Percentiles rank a stretch among this genome's conserved stretches.
Conservation (phyloP, 2,329 filamentous ascomycete species). For the Emergomyces pasteurianus region DNA sequence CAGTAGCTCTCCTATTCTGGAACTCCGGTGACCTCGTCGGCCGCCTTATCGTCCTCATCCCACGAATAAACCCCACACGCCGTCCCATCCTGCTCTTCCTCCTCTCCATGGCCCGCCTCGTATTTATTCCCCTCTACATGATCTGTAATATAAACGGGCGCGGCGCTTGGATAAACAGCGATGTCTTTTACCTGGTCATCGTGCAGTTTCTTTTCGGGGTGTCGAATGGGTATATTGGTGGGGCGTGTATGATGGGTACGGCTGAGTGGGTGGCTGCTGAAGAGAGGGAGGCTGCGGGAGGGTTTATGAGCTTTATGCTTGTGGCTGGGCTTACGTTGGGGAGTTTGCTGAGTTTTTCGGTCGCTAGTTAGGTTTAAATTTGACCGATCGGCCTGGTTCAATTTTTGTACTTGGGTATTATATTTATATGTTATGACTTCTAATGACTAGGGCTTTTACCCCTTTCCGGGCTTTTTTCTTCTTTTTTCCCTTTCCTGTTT, state of each 20-base stretch:
- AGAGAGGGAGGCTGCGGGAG: conserved; percentile 78
- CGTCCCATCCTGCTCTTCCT: conserved; percentile 57
- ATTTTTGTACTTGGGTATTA: neutral
- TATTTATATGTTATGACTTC: neutral
- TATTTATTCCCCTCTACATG: conserved; percentile 73
- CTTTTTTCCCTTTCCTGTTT: neutral
- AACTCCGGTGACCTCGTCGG: conserved; percentile 78
- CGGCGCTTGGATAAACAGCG: conserved; percentile 63
- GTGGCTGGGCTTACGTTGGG: conserved; percentile 71
- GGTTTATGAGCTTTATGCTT: conserved; percentile 88
- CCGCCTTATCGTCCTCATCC: conserved; percentile 52
- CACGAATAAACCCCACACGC: conserved; percentile 45
- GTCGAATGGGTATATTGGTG: conserved; percentile 77
- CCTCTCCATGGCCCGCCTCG: conserved; percentile 51
- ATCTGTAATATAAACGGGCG: conserved; percentile 76
- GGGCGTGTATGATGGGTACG: conserved; percentile 84
- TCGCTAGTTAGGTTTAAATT: conserved; percentile 27
- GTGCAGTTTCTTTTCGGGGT: conserved; percentile 77
- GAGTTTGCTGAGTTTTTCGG: conserved; percentile 79
- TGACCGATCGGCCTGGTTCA: neutral
- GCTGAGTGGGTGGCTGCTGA: conserved; percentile 67
- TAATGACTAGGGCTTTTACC: neutral
- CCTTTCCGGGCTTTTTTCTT: neutral
- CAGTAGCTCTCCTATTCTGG: conserved; percentile 84
- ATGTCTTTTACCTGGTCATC: conserved; percentile 74